These are phyloP conservation scores for Lentinula sp. DNA, from an alignment of 768 basidiomycete species.

Conservation along the genomic window DNA sequence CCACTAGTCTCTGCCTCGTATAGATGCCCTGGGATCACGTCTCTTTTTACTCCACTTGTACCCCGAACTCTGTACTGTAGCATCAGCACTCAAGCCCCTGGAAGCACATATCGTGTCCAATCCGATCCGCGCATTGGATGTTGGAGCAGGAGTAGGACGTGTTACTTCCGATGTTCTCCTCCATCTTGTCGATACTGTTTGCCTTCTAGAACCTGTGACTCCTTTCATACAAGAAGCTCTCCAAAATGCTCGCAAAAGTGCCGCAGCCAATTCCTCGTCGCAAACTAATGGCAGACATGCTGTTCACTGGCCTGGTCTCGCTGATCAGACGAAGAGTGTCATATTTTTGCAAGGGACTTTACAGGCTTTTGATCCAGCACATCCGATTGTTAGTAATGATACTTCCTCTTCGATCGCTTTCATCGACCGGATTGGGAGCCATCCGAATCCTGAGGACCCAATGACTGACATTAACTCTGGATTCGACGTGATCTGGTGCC, in stretches of 20 bases:
- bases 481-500: slow-evolving; percentile 94
- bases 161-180: slow-evolving; percentile 86
- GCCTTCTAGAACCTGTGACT: slow-evolving; percentile 84
- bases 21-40: slow-evolving; percentile 88
- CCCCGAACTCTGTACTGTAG: slow-evolving; percentile 72
- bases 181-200: slow-evolving; percentile 82
- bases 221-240: slow-evolving; percentile 72
- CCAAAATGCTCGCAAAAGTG: slow-evolving; percentile 28
- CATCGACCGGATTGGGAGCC: slow-evolving; percentile 64
- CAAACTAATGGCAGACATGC: slow-evolving; percentile 8
- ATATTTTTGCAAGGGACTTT: slow-evolving; percentile 76
- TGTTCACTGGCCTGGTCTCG: slow-evolving; percentile 60
- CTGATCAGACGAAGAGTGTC: slow-evolving; percentile 59
- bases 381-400: slow-evolving; percentile 28
- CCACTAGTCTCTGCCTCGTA: slow-evolving; percentile 83
- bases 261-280: slow-evolving; percentile 14
- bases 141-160: slow-evolving; percentile 91
- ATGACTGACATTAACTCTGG: slow-evolving; percentile 40
- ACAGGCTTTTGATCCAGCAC: slow-evolving; percentile 73
- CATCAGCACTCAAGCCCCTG: slow-evolving; percentile 63
- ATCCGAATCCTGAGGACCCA: slow-evolving; percentile 27
- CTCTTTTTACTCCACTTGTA: slow-evolving; percentile 79
- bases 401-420: slow-evolving; percentile 22
- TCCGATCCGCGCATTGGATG: slow-evolving; percentile 73
- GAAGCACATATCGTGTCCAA: slow-evolving; percentile 20